A percentile compares a stretch with the other conserved stretches of the same genome.
These are phyloP conservation scores for Aschersonia sp. DNA, from an alignment of 2,329 filamentous ascomycete genomes.

Conservation along the genomic window DNA sequence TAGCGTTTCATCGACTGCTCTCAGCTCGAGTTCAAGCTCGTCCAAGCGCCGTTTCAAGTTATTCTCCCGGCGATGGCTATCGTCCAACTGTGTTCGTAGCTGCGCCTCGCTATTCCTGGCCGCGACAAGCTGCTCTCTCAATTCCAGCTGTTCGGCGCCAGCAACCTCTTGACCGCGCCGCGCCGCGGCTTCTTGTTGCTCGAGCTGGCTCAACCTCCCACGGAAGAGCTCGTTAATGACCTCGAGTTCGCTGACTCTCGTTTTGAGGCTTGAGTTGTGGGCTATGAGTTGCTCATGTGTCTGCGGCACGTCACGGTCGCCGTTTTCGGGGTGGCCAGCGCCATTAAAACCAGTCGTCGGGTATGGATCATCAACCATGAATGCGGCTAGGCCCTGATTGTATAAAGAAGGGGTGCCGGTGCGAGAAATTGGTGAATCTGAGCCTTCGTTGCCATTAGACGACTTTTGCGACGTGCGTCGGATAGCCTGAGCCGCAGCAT, in stretches of 20 bases:
- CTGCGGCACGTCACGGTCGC: conserved; percentile 56
- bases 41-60: conserved; percentile 71
- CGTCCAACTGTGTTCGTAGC: conserved; percentile 53
- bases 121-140: conserved; percentile 40
- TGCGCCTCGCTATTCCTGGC: conserved; percentile 24
- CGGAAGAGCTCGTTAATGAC: conserved; percentile 80
- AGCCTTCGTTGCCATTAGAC: conserved; percentile 58
- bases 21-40: conserved; percentile 53
- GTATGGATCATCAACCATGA: conserved; percentile 62
- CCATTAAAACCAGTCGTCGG: conserved; percentile 28
- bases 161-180: conserved; percentile 44
- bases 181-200: conserved; percentile 59
- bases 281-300: conserved; percentile 69
- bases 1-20: conserved; percentile 12
- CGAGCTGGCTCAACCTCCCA: conserved; percentile 62
- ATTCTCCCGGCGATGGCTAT: conserved; percentile 64
- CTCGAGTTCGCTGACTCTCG: conserved; percentile 86
- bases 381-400: conserved; percentile 61
- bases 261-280: conserved; percentile 79
- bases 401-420: conserved; percentile 66
- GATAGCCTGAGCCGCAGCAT: conserved; percentile 33
- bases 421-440: conserved; percentile 65
- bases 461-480: conserved; percentile 56
- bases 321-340: conserved; percentile 21
- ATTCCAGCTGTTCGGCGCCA: conserved; percentile 37